These are phyloP conservation scores for Epichloe coenophiala DNA, from an alignment of 2,329 filamentous ascomycete species.

Conservation along the genomic window DNA sequence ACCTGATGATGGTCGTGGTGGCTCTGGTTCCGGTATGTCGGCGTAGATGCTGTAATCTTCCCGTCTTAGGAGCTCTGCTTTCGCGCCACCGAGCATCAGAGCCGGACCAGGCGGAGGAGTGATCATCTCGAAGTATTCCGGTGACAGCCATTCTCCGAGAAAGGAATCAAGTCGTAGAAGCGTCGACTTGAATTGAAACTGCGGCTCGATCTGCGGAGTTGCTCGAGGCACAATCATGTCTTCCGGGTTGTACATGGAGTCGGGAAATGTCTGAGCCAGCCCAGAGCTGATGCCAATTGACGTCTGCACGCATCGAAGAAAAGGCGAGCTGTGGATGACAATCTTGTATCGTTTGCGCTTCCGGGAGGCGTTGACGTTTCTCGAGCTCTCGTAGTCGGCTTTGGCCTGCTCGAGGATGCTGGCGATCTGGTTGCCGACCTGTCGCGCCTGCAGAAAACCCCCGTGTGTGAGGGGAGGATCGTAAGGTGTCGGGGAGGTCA, in stretches of 20 bases:
- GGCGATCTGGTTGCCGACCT: conserved; percentile 73
- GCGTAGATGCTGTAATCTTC: conserved; percentile 50
- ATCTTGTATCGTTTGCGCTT: conserved; percentile 57
- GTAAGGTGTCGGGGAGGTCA: conserved; percentile 85
- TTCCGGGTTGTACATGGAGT: conserved; percentile 19
- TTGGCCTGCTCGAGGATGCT: conserved; percentile 48
- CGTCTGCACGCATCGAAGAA: conserved; percentile 83
- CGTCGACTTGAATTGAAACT: conserved; percentile 34
- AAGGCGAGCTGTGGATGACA: conserved; percentile 87
- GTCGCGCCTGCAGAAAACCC: conserved; percentile 78
- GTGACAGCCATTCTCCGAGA: conserved; percentile 87
- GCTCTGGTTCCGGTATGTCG: conserved; percentile 9
- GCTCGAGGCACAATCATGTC: conserved; percentile 22
- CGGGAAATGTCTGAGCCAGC: conserved; percentile 44
- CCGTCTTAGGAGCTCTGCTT: conserved; percentile 68
- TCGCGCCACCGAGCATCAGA: conserved; percentile 79
- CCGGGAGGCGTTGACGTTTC: conserved; percentile 9
- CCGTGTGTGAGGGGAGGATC: conserved; percentile 85
- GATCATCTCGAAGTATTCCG: conserved; percentile 86
- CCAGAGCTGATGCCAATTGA: conserved; percentile 79
- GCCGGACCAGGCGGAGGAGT: conserved; percentile 75
- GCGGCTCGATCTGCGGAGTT: conserved; percentile 12
- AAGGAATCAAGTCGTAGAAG: conserved; percentile 79
- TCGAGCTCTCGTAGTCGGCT: conserved; percentile 24
- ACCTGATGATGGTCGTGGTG: conserved; percentile 11